Conservation (phyloP, 2,329 filamentous ascomycete genomes). For the Lachnellula suecica region DNA sequence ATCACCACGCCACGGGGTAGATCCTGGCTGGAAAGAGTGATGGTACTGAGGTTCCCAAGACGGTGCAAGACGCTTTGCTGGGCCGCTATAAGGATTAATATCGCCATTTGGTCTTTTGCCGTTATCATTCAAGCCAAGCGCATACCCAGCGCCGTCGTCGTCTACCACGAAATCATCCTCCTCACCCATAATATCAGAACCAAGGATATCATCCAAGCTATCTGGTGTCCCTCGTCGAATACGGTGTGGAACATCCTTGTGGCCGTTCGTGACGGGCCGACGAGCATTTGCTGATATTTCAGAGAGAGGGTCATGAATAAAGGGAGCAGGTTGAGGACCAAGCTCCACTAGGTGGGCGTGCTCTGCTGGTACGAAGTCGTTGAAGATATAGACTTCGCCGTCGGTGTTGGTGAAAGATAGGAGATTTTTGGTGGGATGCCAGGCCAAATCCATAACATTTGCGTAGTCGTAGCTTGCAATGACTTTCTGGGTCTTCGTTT, state of each 20-base stretch:
- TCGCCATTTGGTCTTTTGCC: constrained; percentile 60
- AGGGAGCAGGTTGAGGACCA: constrained; percentile 72
- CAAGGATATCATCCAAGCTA: constrained; percentile 81
- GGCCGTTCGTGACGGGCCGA: constrained; percentile 53
- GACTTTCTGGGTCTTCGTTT: constrained; percentile 81
- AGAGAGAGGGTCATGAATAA: constrained; percentile 76
- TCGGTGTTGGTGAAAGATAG: constrained; percentile 90
- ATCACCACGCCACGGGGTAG: constrained; percentile 94
- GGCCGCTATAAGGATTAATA: constrained; percentile 34
- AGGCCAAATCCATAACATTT: constrained; percentile 81
- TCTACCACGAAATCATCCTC: constrained; percentile 85
- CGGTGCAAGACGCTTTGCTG: constrained; percentile 36
- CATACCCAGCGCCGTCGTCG: constrained; percentile 92
- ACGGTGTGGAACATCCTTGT: constrained; percentile 47
- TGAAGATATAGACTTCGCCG: constrained; percentile 90
- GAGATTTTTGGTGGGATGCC: constrained; percentile 89
- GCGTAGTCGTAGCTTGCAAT: constrained; percentile 76
- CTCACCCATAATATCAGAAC: constrained; percentile 50
- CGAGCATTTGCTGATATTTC: constrained; percentile 68
- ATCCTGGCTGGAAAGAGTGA: constrained; percentile 86
- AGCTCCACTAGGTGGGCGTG: constrained; percentile 56
- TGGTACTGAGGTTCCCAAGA: constrained; percentile 65
- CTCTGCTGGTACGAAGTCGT: constrained; percentile 63
- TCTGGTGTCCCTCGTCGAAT: constrained; percentile 65
- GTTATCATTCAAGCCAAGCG: constrained; percentile 57